Evolutionary conservation across 805 yeast species (phyloP).

Genomic region (Limtongia smithiae): DNA sequence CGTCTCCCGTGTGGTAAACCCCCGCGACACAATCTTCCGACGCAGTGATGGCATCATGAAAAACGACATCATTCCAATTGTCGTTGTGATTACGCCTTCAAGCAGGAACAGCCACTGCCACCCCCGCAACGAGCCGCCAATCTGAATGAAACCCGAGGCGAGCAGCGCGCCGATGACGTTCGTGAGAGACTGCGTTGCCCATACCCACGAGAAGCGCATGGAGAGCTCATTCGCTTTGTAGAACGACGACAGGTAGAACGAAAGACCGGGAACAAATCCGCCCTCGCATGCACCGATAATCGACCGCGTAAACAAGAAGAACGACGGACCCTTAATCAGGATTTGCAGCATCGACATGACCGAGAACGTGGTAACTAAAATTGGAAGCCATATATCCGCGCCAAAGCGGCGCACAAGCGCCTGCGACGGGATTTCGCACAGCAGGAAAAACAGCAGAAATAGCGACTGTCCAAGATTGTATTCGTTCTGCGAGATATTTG

Average conservation of each 20-base stretch:
- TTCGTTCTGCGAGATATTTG: conserved; percentile 41
- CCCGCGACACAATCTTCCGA: conserved; percentile 8
- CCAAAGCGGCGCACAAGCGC: conserved; percentile 56
- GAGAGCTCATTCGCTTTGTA: conserved; percentile 58
- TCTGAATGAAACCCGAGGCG: conserved; percentile 53
- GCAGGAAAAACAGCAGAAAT: conserved; percentile 48
- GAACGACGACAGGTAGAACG: conserved; percentile 64
- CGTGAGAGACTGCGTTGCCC: conserved; percentile 53
- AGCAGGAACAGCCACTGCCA: conserved; percentile 68
- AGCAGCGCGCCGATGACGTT: conserved; percentile 47
- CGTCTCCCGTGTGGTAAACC: conserved; percentile 48
- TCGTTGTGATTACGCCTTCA: conserved; percentile 52
- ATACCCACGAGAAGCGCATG: conserved; percentile 56
- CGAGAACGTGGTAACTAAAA: conserved; percentile 52
- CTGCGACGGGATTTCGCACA: conserved; percentile 44
- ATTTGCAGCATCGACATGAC: conserved; percentile 53
- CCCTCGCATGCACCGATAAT: conserved; percentile 61
- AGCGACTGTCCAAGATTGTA: conserved; percentile 59
- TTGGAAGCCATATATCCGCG: conserved; percentile 58
- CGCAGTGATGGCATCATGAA: conserved; percentile 33
- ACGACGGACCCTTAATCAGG: conserved; percentile 38
- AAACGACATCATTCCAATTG: conserved; percentile 49
- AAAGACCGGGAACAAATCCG: conserved; percentile 64
- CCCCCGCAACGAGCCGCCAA: conserved; percentile 43
- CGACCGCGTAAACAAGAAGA: conserved; percentile 47